phyloP scores from a whole-genome alignment of 208 protist species.

The Leishmania braziliensis region DNA sequence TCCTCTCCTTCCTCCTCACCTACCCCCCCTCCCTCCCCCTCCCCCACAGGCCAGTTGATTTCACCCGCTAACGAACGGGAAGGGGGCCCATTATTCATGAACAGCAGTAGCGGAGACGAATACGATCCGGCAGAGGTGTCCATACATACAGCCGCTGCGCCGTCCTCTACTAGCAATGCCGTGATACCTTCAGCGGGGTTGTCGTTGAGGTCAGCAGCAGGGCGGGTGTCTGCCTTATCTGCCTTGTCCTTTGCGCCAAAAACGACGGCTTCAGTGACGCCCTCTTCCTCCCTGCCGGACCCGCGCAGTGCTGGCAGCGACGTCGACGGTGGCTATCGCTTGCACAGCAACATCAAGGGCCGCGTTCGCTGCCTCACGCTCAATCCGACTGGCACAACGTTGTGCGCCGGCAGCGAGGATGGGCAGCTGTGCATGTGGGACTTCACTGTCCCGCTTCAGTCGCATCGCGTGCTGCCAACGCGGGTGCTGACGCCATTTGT shows the following conservation, averaged over 20 bases:
- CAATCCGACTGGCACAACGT: slow-evolving; percentile 43
- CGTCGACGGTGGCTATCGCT: slow-evolving; percentile 25
- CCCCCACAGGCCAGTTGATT: not conserved
- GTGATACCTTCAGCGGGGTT: not conserved
- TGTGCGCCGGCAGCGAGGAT: slow-evolving; percentile 75
- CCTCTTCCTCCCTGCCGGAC: not conserved
- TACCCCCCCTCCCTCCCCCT: too few relatives aligned
- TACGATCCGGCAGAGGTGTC: slow-evolving; percentile 54
- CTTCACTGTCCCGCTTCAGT: slow-evolving; percentile 46
- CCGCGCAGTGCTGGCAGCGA: not conserved
- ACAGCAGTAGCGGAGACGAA: slow-evolving; percentile 48
- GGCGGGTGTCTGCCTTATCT: not conserved
- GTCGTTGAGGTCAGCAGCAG: not conserved
- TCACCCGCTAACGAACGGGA: not conserved
- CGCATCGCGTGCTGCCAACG: slow-evolving; percentile 52
- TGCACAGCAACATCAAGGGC: slow-evolving; percentile 54
- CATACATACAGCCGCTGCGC: not conserved
- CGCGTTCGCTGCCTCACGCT: slow-evolving; percentile 62
- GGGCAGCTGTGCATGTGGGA: slow-evolving; percentile 84
- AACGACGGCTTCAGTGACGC: not conserved
- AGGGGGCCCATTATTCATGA: not conserved
- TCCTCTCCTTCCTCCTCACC: not conserved
- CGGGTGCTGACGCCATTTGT: slow-evolving; percentile 82
- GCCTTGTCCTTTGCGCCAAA: not conserved
- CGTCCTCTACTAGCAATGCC: not conserved